Conservation (phyloP, 441 rosid species). For the Arabidopsis lyrata region DNA sequence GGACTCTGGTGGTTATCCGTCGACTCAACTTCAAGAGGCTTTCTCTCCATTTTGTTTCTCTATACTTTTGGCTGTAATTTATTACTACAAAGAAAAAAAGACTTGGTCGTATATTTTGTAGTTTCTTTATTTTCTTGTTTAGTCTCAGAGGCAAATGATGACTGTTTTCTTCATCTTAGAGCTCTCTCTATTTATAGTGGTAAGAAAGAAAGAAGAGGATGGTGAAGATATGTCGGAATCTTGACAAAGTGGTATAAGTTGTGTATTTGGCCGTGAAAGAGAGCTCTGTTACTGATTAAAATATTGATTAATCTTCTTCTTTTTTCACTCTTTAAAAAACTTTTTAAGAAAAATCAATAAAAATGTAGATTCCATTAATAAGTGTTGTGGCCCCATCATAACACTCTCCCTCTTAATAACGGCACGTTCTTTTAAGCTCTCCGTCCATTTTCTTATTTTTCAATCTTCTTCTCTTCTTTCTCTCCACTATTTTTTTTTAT, state of each 20-base stretch:
- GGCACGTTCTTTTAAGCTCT: slow-evolving; percentile 38
- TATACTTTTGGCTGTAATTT: neutral
- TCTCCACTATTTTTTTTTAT: neutral
- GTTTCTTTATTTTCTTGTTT: neutral
- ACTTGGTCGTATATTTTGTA: neutral
- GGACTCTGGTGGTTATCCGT: slow-evolving; percentile 29
- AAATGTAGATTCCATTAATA: slow-evolving; percentile 33
- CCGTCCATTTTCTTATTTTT: slow-evolving; percentile 27
- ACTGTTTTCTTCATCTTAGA: slow-evolving; percentile 33
- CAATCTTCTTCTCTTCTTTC: neutral
- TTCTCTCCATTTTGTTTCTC: slow-evolving; percentile 42
- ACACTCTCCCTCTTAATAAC: slow-evolving; percentile 34
- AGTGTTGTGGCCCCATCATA: slow-evolving; percentile 29
- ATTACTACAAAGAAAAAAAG: neutral
- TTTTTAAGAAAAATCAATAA: neutral
- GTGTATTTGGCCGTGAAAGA: slow-evolving; percentile 40
- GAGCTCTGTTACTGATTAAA: slow-evolving; percentile 26
- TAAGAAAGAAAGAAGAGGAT: slow-evolving; percentile 18
- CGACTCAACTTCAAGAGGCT: slow-evolving; percentile 44
- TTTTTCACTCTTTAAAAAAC: neutral
- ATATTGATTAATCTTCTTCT: slow-evolving; percentile 1
- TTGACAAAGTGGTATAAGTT: slow-evolving; percentile 39
- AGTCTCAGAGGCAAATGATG: slow-evolving; percentile 33
- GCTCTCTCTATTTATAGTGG: slow-evolving; percentile 42
- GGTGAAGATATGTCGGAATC: slow-evolving; percentile 42